Evolutionary conservation across 495 filamentous ascomycete genomes (phyloP).

Genomic region (Penicillium angulare): DNA sequence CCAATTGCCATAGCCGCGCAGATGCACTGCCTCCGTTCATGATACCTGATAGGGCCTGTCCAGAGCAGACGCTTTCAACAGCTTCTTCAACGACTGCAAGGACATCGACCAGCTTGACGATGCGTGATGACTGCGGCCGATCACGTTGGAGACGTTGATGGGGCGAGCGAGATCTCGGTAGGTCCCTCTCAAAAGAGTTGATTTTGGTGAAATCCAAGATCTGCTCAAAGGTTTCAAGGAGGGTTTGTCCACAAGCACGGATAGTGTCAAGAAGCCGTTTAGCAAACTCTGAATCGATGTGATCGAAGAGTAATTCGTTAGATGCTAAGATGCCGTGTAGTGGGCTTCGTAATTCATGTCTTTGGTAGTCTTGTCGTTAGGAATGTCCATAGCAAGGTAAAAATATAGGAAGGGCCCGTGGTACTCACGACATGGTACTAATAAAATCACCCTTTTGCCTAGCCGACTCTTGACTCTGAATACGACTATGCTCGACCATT

Average conservation of each 20-base stretch:
- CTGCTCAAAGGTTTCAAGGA: conserved; percentile 66
- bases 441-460: conserved; percentile 62
- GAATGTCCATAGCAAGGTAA: background rate
- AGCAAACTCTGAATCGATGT: conserved; percentile 44
- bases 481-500: conserved; percentile 57
- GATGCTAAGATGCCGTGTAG: conserved; percentile 61
- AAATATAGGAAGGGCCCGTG: background rate
- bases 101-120: conserved; percentile 6
- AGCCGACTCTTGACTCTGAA: conserved; percentile 43
- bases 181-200: conserved; percentile 35
- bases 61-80: conserved; percentile 6
- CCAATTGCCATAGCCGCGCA: background rate
- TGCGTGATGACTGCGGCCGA: background rate
- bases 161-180: background rate
- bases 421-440: conserved; percentile 52
- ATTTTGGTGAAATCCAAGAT: conserved; percentile 58
- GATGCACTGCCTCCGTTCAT: background rate
- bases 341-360: conserved; percentile 63
- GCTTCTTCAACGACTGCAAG: conserved; percentile 5
- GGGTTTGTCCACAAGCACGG: conserved; percentile 57
- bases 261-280: conserved; percentile 54
- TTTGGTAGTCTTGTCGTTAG: conserved; percentile 13
- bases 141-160: background rate
- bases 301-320: conserved; percentile 58
- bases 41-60: background rate